Conservation (phyloP, 2,329 filamentous ascomycete species). For the Conoideocrella luteorostrata region DNA sequence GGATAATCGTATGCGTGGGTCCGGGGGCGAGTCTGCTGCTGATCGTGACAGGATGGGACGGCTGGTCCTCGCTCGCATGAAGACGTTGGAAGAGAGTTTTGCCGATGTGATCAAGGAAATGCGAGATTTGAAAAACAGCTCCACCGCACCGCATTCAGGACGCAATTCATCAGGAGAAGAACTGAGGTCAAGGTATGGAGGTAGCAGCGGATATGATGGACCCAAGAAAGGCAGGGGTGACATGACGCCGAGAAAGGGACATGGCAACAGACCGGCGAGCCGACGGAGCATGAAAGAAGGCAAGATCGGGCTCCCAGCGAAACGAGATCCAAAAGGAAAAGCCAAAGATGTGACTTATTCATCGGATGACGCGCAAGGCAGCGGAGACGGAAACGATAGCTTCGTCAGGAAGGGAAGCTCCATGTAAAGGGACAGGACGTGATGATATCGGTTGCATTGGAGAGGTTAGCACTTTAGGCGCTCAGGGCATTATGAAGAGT, state of each 20-base stretch:
- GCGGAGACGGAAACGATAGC: conserved; percentile 26
- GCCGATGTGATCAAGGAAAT: conserved; percentile 80
- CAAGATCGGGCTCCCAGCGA: conserved; percentile 20
- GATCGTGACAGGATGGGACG: conserved; percentile 67
- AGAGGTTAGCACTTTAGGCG: not conserved
- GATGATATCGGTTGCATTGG: not conserved
- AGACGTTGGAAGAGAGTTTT: conserved; percentile 86
- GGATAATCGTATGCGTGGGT: conserved; percentile 44
- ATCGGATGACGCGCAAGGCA: conserved; percentile 29
- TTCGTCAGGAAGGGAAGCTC: conserved; percentile 27
- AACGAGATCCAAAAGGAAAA: conserved; percentile 36
- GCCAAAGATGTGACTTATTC: conserved; percentile 38
- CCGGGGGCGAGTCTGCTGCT: conserved; percentile 29
- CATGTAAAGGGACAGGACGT: conserved; percentile 21
- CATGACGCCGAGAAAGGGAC: conserved; percentile 20
- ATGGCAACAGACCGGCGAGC: conserved; percentile 28
- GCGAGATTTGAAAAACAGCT: conserved; percentile 51
- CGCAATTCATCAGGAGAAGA: conserved; percentile 46
- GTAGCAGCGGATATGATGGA: conserved; percentile 28
- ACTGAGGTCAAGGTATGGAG: conserved; percentile 21
- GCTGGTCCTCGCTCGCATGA: conserved; percentile 83
- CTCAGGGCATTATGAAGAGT: conserved; percentile 2
- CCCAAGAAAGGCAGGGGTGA: conserved; percentile 20
- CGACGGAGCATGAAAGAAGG: conserved; percentile 37
- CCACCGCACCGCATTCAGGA: conserved; percentile 40